These are phyloP conservation scores for Kluyveromyces siamensis DNA, from an alignment of 805 yeast genomes.

Conservation along the genomic window DNA sequence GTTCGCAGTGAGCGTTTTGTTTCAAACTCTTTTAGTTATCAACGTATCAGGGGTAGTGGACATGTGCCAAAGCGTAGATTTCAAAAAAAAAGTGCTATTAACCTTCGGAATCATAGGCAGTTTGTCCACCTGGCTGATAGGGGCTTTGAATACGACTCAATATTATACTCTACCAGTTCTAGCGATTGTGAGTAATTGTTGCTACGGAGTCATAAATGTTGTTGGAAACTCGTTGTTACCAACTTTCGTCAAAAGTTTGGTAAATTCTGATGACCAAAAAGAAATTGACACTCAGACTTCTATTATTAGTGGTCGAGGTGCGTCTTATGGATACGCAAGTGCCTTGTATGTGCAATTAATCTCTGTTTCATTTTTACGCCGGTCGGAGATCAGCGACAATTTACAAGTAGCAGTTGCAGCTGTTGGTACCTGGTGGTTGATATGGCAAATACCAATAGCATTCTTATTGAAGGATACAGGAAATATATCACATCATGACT, in stretches of 20 bases:
- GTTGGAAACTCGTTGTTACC: constrained; percentile 74
- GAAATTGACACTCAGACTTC: constrained; percentile 35
- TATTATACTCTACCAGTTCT: constrained; percentile 33
- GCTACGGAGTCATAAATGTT: constrained; percentile 71
- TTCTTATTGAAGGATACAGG: constrained; percentile 31
- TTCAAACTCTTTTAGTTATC: constrained; percentile 64
- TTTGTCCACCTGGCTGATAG: constrained; percentile 40
- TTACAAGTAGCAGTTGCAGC: constrained; percentile 50
- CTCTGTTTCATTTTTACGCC: constrained; percentile 43
- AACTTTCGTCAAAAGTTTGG: constrained; percentile 40
- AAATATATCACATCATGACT: neutral
- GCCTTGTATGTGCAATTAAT: constrained; percentile 58
- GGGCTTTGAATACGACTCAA: constrained; percentile 21
- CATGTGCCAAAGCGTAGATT: constrained; percentile 35
- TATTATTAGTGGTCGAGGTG: constrained; percentile 56
- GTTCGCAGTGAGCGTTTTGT: constrained; percentile 58
- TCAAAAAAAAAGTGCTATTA: constrained; percentile 47
- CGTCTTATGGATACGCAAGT: constrained; percentile 60
- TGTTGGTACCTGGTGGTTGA: constrained; percentile 73
- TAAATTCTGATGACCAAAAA: constrained; percentile 6
- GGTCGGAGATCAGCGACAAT: constrained; percentile 14
- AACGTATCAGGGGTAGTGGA: constrained; percentile 69
- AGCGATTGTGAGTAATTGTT: constrained; percentile 55
- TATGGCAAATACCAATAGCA: constrained; percentile 56
- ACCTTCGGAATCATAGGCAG: constrained; percentile 54